phyloP scores from a whole-genome alignment of 192 early-diverging fungal species.

The Coemansia sp. region DNA sequence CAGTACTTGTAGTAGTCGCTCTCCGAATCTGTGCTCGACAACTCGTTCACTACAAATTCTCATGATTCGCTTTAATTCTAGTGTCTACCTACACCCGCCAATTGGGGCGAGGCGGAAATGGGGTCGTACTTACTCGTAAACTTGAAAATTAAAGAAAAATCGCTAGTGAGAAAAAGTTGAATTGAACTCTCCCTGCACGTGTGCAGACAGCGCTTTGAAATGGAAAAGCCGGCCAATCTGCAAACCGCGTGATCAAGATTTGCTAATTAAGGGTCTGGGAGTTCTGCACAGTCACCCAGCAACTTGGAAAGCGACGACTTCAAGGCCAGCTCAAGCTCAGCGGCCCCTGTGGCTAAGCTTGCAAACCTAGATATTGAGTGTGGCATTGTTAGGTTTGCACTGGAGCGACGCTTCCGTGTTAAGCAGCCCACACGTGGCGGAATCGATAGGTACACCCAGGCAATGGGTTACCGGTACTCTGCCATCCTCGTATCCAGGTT shows the following conservation, averaged over 20 bases:
- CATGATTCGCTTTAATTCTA: neutral
- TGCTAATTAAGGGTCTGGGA: neutral
- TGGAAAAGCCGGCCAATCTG: neutral
- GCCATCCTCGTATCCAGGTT: too few relatives aligned
- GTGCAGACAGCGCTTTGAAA: neutral
- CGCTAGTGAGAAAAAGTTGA: neutral
- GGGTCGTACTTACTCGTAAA: neutral
- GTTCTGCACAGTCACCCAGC: too few relatives aligned
- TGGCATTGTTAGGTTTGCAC: too few relatives aligned
- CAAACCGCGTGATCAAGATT: neutral
- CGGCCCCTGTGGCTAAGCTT: too few relatives aligned
- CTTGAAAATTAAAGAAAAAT: neutral
- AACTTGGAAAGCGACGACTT: too few relatives aligned
- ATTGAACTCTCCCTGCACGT: neutral
- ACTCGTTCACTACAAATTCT: conserved; percentile 39
- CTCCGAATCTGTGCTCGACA: conserved; percentile 43
- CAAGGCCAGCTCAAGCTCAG: too few relatives aligned
- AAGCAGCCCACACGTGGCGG: too few relatives aligned
- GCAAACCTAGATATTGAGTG: too few relatives aligned
- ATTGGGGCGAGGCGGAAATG: neutral
- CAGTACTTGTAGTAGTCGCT: conserved; percentile 67
- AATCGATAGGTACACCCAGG: too few relatives aligned
- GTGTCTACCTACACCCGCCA: neutral
- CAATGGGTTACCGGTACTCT: too few relatives aligned
- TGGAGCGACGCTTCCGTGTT: too few relatives aligned